Base-by-base conservation (phyloP, 2,329 filamentous ascomycete genomes). In the Stachybotrys echinatus region DNA sequence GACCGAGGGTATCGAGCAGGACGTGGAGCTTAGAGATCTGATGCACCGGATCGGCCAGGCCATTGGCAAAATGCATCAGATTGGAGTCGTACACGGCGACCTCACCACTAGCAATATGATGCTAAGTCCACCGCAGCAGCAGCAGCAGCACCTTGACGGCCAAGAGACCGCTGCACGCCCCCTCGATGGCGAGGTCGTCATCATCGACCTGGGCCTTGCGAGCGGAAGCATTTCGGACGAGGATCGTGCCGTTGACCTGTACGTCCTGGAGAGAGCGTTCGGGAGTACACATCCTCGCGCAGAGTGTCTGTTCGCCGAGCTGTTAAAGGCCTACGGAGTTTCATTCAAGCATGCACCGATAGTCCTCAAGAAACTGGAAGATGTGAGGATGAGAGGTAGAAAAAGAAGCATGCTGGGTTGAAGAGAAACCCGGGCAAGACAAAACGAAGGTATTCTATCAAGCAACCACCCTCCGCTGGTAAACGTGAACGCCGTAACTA, bases 101-200 rank as follows among this genome's bases (percentile, higher is more conserved):
- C 71, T 99, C 71, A 99, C 94, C 53, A 99, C 92, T 55, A 96
- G 92, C 71, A 99, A 99, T 70, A 79, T 99, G 73, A 96, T 99
- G 86, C 65, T 97, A 57, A 74, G 76, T 14, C 62, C 61, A 19
- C 27, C 27, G 27, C 27, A 8, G 48, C 22, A 55, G n/a, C n/a
- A n/a, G n/a, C 47, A 52, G 52, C 49, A 59, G 48, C 22, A 55
- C 39, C 55, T 58, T 27, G 60, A 56, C 12, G 56, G 47, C 6
- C 48, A 56, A 5, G 55, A 58, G 8, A 55, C 58, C 23, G 49
- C 55, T n/a, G 57, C 55, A 12, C 58, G 54, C 19, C 52, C 60
- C 2, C 61, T 85, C 50, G 76, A 81, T 1, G 92, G 90, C 2
- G 87, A 95, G 48, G 80, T 99, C 51, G 84, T 95, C 20, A 75